Conservation (phyloP, 768 basidiomycete species). For the Trametes cubensis region DNA sequence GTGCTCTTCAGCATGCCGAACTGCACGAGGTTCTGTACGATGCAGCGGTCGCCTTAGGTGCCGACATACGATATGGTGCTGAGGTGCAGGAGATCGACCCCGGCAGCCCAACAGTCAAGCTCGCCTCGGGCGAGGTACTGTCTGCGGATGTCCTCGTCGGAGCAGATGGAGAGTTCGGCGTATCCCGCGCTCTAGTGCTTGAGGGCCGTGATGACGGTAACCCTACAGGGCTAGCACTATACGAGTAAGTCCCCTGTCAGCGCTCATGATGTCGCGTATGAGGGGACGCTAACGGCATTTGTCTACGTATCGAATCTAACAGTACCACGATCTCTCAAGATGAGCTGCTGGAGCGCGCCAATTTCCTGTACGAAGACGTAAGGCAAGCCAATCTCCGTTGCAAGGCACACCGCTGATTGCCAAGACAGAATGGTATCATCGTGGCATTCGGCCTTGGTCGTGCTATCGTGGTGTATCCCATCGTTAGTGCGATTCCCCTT, state of each 20-base stretch:
- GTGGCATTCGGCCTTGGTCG: conserved; percentile 7
- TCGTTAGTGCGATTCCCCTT: conserved; percentile 6
- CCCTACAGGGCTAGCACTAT: conserved; percentile 27
- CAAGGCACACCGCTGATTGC: no score
- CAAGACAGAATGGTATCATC: neutral
- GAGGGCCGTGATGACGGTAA: conserved; percentile 18
- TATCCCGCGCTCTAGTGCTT: conserved; percentile 24
- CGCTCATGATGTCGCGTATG: no score
- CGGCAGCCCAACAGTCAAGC: conserved; percentile 25
- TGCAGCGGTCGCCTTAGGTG: conserved; percentile 33
- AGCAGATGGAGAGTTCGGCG: conserved; percentile 36
- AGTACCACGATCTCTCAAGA: no score
- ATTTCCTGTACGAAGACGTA: neutral
- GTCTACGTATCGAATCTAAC: no score
- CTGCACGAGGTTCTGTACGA: conserved; percentile 36
- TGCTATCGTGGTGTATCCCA: conserved; percentile 13
- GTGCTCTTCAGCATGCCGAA: conserved; percentile 33
- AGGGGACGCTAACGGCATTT: no score
- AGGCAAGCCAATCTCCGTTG: neutral
- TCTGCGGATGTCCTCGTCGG: conserved; percentile 38
- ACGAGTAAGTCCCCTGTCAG: conserved; percentile 27
- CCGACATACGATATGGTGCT: conserved; percentile 27
- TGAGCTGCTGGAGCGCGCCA: neutral
- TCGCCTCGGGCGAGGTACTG: conserved; percentile 34
- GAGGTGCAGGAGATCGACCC: conserved; percentile 32